Conservation (phyloP, 2,329 filamentous ascomycete species). For the Malbranchea cinnamomea region DNA sequence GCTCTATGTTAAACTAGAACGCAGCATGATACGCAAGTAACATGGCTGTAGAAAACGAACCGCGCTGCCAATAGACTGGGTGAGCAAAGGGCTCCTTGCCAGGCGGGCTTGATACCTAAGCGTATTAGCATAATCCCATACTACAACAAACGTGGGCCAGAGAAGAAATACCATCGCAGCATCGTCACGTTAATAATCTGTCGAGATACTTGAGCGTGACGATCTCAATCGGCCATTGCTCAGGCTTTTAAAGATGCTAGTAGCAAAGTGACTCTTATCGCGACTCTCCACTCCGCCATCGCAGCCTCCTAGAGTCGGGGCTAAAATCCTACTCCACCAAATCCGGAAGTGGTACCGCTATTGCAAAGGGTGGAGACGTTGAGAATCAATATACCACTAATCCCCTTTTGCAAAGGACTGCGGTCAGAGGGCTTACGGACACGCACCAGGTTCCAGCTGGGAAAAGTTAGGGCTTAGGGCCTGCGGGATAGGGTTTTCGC, state of each 20-base stretch:
- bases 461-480: slow-evolving; percentile 9
- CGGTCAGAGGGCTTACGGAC: no score
- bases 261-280: no score
- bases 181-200: slow-evolving; percentile 15
- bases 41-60: slow-evolving; percentile 22
- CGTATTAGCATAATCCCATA: slow-evolving; percentile 7
- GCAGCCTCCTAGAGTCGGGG: no score
- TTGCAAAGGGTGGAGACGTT: no score
- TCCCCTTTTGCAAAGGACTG: no score
- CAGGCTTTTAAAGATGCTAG: not conserved
- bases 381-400: no score
- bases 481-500: slow-evolving; percentile 4
- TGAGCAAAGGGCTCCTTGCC: slow-evolving; percentile 68
- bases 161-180: slow-evolving; percentile 25
- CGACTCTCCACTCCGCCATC: no score
- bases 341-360: no score
- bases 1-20: no score
- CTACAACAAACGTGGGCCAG: slow-evolving; percentile 8
- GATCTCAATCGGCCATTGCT: slow-evolving; percentile 2
- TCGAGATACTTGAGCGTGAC: not conserved
- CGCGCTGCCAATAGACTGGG: slow-evolving; percentile 78
- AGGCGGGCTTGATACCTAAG: slow-evolving; percentile 72
- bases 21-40: no score
- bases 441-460: not conserved
- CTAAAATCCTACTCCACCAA: no score